A percentile compares a stretch with the other conserved stretches of the same genome.
Evolutionary conservation across 306 rosid genomes (phyloP).

Genomic region (Trichosanthes cucumerina): DNA sequence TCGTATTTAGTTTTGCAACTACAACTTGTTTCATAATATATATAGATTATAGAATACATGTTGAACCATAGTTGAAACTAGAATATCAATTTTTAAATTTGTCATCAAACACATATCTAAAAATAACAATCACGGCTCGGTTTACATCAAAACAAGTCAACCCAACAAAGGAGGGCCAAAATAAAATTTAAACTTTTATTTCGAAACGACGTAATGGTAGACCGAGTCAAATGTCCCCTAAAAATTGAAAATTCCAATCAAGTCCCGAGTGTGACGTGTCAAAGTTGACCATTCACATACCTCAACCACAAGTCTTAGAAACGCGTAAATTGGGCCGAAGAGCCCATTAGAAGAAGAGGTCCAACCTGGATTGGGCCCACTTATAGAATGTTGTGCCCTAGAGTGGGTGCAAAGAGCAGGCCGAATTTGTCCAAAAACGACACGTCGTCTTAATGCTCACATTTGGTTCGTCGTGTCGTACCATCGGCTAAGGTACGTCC

Average conservation of each 20-base stretch:
- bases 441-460: neutral
- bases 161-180: too few relatives aligned
- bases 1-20: too few relatives aligned
- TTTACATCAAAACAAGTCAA: too few relatives aligned
- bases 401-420: neutral
- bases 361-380: neutral
- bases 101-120: too few relatives aligned
- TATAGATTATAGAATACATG: too few relatives aligned
- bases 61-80: too few relatives aligned
- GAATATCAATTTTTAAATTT: too few relatives aligned
- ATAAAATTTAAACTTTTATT: neutral
- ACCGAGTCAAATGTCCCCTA: neutral
- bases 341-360: neutral
- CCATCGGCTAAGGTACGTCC: neutral
- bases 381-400: neutral
- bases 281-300: neutral
- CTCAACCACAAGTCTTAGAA: neutral
- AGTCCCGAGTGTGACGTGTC: neutral
- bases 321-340: slow-evolving; percentile 4
- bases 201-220: neutral
- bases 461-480: neutral
- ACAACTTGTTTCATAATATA: too few relatives aligned
- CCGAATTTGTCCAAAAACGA: neutral
- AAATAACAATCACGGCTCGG: too few relatives aligned
- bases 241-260: neutral